Conservation (phyloP, 495 filamentous ascomycete genomes). For the Penicillium longicatenatum region DNA sequence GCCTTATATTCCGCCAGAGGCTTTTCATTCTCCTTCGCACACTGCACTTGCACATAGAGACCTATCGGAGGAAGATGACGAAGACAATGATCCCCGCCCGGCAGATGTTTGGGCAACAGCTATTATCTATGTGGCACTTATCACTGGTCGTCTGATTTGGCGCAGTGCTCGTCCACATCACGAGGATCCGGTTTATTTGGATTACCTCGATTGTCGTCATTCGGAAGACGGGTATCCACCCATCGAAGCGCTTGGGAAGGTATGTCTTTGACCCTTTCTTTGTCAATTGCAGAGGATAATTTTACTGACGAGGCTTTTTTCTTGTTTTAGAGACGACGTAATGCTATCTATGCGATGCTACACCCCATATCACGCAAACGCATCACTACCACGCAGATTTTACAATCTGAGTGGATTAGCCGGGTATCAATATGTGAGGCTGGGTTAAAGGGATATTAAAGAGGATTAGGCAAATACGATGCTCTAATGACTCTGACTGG, state of each 20-base stretch:
- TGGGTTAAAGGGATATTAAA: conserved; percentile 18
- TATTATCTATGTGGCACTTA: conserved; percentile 95
- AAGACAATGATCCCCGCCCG: conserved; percentile 80
- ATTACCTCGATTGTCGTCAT: conserved; percentile 78
- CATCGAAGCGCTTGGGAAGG: conserved; percentile 85
- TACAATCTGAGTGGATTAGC: conserved; percentile 28
- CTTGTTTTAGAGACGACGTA: conserved; percentile 25
- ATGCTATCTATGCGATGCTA: conserved; percentile 31
- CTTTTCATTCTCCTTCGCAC: conserved; percentile 5
- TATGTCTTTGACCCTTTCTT: conserved; percentile 46
- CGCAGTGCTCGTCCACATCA: conserved; percentile 74
- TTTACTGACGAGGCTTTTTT: not conserved
- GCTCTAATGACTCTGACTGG: not conserved
- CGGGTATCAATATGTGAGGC: conserved; percentile 26
- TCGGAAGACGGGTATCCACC: conserved; percentile 87
- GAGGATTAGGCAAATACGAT: not conserved
- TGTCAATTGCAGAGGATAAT: not conserved
- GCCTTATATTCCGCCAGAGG: conserved; percentile 25
- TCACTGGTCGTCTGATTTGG: conserved; percentile 88
- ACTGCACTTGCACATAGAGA: not conserved
- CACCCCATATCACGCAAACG: conserved; percentile 21
- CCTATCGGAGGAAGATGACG: conserved; percentile 59
- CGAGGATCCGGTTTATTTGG: conserved; percentile 86
- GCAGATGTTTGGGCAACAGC: conserved; percentile 95
- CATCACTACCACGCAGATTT: conserved; percentile 17